Base-by-base conservation (phyloP, 139 green algal species). In the Coelastrella sp. region DNA sequence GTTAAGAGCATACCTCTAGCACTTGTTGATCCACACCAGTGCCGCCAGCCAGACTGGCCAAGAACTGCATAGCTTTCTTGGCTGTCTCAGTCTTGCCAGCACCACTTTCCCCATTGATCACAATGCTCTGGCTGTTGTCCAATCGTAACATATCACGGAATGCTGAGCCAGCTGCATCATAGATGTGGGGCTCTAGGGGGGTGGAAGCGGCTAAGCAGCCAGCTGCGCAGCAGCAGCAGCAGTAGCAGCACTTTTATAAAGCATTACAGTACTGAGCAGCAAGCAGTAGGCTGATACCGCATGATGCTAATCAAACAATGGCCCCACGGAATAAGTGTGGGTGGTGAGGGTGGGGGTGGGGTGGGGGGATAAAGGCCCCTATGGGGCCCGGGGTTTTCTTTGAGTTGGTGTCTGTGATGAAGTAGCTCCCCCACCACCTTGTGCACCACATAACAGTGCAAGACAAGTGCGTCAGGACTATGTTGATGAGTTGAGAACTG, bases 41-140 rank as follows among this genome's bases (percentile, higher is more conserved):
- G 16, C 96, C 94, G 0, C 96, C 96, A 22, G 96, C 96, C 79
- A 98, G 86, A 11, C 88, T 90, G 5, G 97, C 95, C 11, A 98
- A 94, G 92, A 97, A 98, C 94, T 97, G 94, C 98, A 99, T 99
- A 7, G 98, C 97, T 56, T 98, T 95, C 92, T 99, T 99, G 56
- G 96, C 97, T 22, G 96, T 99, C 94, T 99, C 98, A 4, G 98
- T 99, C 94, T 99, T 99, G 20, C 97, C 98, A 57, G 92, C 92
- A 6, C 92, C 92, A 14, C 74, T 89, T 66, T 94, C 92, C 0
- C 92, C 94, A 75, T 93, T 96, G 22, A 96, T 93, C 14, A 96
- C 92, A 5, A 96, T 91, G 23, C 75, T 92, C 80, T 96, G 94
- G 76, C 87, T 94, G 71, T 23, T 73, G 5, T 90, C 83, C 80